Base-by-base conservation (phyloP, 306 rosid species). In the Inga laurina region DNA sequence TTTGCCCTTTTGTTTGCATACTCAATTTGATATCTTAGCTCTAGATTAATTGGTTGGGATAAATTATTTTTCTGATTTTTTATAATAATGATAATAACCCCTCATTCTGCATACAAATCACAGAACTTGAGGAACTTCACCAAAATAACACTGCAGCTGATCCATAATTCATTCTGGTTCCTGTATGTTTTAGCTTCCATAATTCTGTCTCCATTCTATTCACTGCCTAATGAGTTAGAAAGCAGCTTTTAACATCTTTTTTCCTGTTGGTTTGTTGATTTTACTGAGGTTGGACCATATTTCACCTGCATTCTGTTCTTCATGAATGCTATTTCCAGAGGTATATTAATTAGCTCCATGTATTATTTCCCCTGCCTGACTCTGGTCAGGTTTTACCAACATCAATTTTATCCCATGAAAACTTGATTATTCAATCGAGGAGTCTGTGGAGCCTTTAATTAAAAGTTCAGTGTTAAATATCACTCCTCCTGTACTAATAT, bases 1-100 rank as follows among this genome's bases (percentile, higher is more conserved):
- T 72, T 77, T 35, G 5, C n/a, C 34, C 4, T 27, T 11, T 3
- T 80, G 16, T 80, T 75, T 59, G 43, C 83, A 90, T 90, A 87
- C 8, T 32, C 34, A 2, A 32, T 90, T 49, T 90, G 93, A 91
- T 88, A 90, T 78, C 93, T 88, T 45, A 93, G 91, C 62, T 92
- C 93, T 24, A 90, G 19, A 64, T 64, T 22, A 59, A 2, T 59
- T n/a, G 22, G 32, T 11, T 8, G 11, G 65, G 30, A 35, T 57
- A 7, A 57, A 7, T 57, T 57, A 19, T 57, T 57, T 57, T 9
- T 30, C 59, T 52, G n/a, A 1, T 16, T 54, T 19, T 7, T 54
- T 54, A 21, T 19, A 54, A 19, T 1, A 54, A 54, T 54, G 19
- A 54, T 54, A 21, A 1, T 54, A 21, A 51, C 57, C 62, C 24